Percentiles rank a stretch among this genome's conserved stretches.
These are phyloP conservation scores for Oropetium thomaeum DNA, from an alignment of 176 grass and related monocot species.

Conservation along the genomic window DNA sequence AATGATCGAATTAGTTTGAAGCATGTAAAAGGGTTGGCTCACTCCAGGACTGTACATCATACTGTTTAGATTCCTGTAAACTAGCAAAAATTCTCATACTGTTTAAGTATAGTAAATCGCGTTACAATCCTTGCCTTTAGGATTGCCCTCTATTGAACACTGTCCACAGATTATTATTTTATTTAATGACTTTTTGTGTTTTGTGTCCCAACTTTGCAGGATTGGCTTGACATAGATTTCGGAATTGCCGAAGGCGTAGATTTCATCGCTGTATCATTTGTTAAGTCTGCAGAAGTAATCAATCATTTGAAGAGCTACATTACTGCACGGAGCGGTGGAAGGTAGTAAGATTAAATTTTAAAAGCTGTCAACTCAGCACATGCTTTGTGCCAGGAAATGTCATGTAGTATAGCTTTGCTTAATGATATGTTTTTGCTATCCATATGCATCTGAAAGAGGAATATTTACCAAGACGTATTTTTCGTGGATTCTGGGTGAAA, in stretches of 20 bases:
- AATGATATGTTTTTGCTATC: neutral
- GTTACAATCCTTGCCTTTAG: neutral
- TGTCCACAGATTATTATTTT: neutral
- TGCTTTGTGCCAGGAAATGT: neutral
- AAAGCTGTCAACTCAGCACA: neutral
- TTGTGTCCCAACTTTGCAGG: conserved; percentile 48
- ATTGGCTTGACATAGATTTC: conserved; percentile 99
- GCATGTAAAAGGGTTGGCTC: neutral
- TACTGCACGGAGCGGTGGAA: conserved; percentile 71
- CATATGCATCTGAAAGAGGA: neutral
- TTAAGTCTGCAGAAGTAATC: conserved; percentile 98
- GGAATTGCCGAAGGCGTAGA: conserved; percentile 94
- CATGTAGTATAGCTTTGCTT: neutral
- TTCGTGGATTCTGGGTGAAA: neutral
- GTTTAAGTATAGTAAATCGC: neutral
- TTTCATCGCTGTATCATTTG: conserved; percentile 97
- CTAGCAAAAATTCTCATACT: neutral
- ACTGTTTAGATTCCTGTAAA: neutral
- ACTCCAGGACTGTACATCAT: neutral
- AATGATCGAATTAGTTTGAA: conserved; percentile 5
- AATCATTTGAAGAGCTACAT: conserved; percentile 97
- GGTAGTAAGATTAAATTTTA: conserved; percentile 33
- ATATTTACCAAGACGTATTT: neutral
- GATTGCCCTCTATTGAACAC: neutral
- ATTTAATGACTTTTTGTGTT: neutral